phyloP scores from a whole-genome alignment of 2,329 filamentous ascomycete genomes.

The Ophiocordyceps camponoti-floridani region DNA sequence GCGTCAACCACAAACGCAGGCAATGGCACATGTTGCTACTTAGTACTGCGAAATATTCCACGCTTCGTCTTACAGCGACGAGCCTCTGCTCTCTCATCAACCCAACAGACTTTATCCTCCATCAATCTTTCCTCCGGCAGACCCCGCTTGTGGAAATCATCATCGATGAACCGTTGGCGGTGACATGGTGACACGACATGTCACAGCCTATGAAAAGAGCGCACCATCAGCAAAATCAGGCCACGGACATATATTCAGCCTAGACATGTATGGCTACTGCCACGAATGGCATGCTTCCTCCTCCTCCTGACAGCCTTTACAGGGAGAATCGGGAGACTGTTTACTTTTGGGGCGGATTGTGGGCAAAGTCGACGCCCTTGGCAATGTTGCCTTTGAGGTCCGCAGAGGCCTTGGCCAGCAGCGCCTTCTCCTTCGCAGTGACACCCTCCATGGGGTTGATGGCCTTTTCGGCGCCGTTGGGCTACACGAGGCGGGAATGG shows the following conservation, averaged over 20 bases:
- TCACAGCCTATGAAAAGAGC: constrained; percentile 19
- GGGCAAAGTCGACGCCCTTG: constrained; percentile 82
- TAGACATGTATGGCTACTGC: constrained; percentile 15
- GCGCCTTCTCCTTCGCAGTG: constrained; percentile 75
- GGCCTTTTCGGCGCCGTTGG: constrained; percentile 71
- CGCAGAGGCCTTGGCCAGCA: constrained; percentile 57
- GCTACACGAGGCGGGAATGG: constrained; percentile 25
- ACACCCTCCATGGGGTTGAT: constrained; percentile 60
- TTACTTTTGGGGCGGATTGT: constrained; percentile 83
- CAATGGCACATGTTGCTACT: background rate
- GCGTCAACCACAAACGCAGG: too few relatives aligned
- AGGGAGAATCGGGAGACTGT: constrained; percentile 12
- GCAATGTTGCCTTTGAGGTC: constrained; percentile 84
- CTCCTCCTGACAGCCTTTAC: constrained; percentile 10
- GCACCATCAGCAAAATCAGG: constrained; percentile 17
- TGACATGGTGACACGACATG: constrained; percentile 6
- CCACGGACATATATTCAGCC: constrained; percentile 16
- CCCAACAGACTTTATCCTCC: background rate
- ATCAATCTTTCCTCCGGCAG: background rate
- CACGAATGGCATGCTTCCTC: constrained; percentile 7
- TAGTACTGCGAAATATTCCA: background rate
- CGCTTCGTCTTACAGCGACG: background rate
- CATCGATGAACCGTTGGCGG: background rate
- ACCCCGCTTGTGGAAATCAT: background rate
- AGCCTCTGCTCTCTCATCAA: background rate